Percentiles rank a stretch among this genome's conserved stretches.
These are phyloP conservation scores for Phanerodontia chrysosporium DNA, from an alignment of 768 basidiomycete species.

Conservation along the genomic window DNA sequence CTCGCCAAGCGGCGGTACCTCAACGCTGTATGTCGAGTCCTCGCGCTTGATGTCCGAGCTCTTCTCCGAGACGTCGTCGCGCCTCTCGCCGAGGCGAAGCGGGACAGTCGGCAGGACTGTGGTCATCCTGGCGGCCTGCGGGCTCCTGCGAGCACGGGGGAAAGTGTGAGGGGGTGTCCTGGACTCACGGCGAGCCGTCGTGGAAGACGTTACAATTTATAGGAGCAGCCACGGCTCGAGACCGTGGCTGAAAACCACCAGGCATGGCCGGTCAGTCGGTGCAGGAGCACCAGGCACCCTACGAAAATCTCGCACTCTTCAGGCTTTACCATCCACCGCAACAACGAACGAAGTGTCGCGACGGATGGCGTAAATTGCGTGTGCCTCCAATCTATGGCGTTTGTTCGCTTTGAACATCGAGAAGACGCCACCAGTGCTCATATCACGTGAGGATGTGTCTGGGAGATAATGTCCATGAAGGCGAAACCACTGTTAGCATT, in stretches of 20 bases:
- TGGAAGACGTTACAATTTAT: not conserved
- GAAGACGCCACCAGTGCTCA: not conserved
- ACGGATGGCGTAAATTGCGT: conserved; percentile 22
- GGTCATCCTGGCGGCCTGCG: conserved; percentile 8
- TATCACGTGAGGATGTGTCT: conserved; percentile 12
- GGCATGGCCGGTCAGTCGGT: not conserved
- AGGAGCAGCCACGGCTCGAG: not conserved
- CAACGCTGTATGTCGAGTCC: conserved; percentile 13
- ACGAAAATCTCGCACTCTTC: not conserved
- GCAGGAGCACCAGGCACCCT: not conserved
- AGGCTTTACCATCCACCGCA: not conserved
- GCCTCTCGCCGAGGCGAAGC: conserved; percentile 4
- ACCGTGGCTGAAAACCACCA: not conserved
- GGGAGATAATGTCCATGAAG: not conserved
- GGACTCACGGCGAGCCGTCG: not conserved
- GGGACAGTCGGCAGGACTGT: conserved; percentile 8
- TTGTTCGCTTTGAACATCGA: conserved; percentile 8
- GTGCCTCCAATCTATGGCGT: conserved; percentile 22
- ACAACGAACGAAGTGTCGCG: conserved; percentile 6
- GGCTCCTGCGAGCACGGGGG: not conserved
- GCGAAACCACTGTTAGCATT: conserved; percentile 10
- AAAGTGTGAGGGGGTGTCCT: not conserved
- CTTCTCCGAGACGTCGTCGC: conserved; percentile 10
- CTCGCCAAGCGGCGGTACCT: conserved; percentile 11
- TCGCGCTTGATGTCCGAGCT: conserved; percentile 16